Evolutionary conservation across 192 early-diverging fungal genomes (phyloP), one percentile per base, ranked within the genome.

Genomic region (Coemansia sp.): DNA sequence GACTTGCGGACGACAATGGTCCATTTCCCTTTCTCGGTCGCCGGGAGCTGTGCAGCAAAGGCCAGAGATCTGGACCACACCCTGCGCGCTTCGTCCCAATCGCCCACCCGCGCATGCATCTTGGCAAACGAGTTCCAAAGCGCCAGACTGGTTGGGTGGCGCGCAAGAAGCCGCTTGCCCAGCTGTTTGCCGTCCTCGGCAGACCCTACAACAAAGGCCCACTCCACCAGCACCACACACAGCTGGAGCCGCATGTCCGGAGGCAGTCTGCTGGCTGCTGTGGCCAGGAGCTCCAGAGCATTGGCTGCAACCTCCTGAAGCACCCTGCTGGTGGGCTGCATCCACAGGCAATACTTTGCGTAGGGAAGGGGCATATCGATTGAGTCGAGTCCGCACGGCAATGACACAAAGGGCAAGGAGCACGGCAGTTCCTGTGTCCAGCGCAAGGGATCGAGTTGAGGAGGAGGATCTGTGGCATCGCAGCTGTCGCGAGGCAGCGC

Each of bases 91-190:
- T 71, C 57, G 16, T 48, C 52, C 77, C 77, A 79, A 26, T 32
- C 8, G 12, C 71, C 72, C 3, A 26, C 36, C 0, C 72, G 65
- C 6, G 68, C 77, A 55, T 73, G 68, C 65, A 71, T 67, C 49
- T 79, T 79, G 41, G 77, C 77, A n/a, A 71, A 62, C 0, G 65
- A 41, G 55, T 79, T 74, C 72, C 71, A 74, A 41, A 79, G 51
- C 4, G 68, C 60, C 58, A 79, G 36, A 45, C 68, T 62, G 5
- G 61, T 51, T 5, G 71, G 68, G 13, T 57, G 16, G 10, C 15
- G 18, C 3, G 41, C 54, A 43, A 77, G 55, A 13, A 78, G 4
- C 11, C 41, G 54, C 48, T 66, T 59, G 9, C 57, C 55, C n/a
- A 67, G 10, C 16, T 21, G 5, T 8, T 41, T 56, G 26, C 67